phyloP scores from a whole-genome alignment of 495 filamentous ascomycete species.

The Apiosordaria backusii region DNA sequence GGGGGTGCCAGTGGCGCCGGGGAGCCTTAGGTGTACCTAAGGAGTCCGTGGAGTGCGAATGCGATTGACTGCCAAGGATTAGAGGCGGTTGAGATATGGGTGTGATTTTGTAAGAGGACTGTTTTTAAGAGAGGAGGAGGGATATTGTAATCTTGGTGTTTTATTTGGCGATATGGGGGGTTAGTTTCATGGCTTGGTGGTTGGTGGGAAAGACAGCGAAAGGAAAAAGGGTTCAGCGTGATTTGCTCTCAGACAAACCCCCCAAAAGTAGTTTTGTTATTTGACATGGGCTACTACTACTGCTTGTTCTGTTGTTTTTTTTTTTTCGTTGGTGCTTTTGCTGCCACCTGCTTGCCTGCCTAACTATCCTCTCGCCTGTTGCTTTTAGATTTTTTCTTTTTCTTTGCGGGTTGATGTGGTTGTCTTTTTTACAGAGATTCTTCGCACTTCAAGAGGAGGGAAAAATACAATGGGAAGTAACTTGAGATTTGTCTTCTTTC shows the following conservation, averaged over 20 bases:
- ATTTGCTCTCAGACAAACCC: no score
- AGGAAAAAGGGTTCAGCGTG: background rate
- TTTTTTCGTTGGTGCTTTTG: background rate
- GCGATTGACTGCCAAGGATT: no score
- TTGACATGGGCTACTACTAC: no score
- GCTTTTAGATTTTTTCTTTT: background rate
- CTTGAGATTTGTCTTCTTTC: background rate
- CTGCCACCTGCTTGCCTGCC: background rate
- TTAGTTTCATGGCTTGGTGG: background rate
- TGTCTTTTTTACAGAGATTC: no score
- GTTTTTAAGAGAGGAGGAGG: background rate
- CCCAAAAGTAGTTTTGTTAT: no score
- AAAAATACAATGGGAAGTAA: no score
- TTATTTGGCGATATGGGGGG: background rate
- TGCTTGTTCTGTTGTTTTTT: conserved; percentile 3
- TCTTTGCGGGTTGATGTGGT: no score
- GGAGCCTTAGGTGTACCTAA: background rate
- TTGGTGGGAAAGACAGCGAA: background rate
- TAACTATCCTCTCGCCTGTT: background rate
- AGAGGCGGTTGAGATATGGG: no score
- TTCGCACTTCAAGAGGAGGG: no score
- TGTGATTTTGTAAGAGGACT: background rate
- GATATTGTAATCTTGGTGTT: conserved; percentile 32
- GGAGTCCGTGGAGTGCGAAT: no score
- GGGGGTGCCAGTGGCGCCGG: conserved; percentile 49